These are phyloP conservation scores for Magnaporthiopsis rhizophila DNA, from an alignment of 2,329 filamentous ascomycete genomes.

Conservation along the genomic window DNA sequence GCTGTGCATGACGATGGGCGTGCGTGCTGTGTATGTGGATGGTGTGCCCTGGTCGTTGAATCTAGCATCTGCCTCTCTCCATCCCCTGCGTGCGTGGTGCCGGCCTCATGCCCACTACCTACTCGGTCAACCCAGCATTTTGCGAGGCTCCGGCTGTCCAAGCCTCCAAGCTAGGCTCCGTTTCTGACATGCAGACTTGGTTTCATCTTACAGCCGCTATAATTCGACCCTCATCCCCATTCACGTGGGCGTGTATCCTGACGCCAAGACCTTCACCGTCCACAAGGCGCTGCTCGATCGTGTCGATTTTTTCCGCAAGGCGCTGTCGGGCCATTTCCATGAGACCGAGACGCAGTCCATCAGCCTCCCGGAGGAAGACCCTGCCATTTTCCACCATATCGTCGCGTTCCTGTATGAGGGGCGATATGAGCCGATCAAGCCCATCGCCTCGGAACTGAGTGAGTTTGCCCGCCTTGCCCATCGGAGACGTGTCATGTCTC, in stretches of 20 bases:
- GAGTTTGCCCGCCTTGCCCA: slow-evolving; percentile 6
- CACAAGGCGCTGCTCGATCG: slow-evolving; percentile 37
- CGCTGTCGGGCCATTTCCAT: slow-evolving; percentile 37
- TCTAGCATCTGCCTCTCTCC: not conserved
- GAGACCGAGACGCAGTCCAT: slow-evolving; percentile 38
- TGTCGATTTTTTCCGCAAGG: slow-evolving; percentile 40
- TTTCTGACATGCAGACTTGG: not conserved
- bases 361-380: slow-evolving; percentile 42
- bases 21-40: not conserved
- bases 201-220: slow-evolving; percentile 27
- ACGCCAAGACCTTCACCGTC: slow-evolving; percentile 37
- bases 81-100: not conserved
- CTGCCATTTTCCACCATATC: slow-evolving; percentile 42
- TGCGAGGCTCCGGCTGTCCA: no score
- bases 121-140: not conserved
- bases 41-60: not conserved
- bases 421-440: slow-evolving; percentile 35
- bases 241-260: slow-evolving; percentile 30
- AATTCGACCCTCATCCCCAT: slow-evolving; percentile 36
- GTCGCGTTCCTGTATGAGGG: slow-evolving; percentile 43
- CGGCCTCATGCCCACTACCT: not conserved
- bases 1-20: not conserved
- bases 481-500: no score
- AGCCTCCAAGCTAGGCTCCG: not conserved
- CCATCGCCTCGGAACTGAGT: slow-evolving; percentile 32